Evolutionary conservation across 2,329 filamentous ascomycete genomes (phyloP).

Genomic region (Zasmidium citrigriseum): DNA sequence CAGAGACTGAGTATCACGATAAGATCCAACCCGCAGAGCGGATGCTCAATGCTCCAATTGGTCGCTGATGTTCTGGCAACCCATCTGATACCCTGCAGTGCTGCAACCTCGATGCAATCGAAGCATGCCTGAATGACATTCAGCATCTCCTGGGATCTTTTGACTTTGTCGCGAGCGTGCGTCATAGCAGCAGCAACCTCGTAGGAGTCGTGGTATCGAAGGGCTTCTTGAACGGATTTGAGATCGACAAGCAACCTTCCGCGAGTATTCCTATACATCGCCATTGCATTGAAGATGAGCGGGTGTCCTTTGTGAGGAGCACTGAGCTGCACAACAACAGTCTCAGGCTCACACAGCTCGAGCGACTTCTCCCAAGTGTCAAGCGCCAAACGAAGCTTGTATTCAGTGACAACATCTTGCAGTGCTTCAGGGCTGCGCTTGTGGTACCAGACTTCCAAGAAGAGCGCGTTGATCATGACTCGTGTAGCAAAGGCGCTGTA

Average conservation of each 20-base stretch:
- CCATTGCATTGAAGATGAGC: conserved; percentile 96
- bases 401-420: conserved; percentile 96
- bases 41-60: conserved; percentile 98
- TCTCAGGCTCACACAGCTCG: conserved; percentile 88
- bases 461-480: conserved; percentile 98
- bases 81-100: conserved; percentile 93
- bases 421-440: conserved; percentile 97
- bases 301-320: conserved; percentile 95
- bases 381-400: conserved; percentile 90
- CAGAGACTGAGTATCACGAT: conserved; percentile 98
- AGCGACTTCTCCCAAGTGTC: conserved; percentile 99
- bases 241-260: conserved; percentile 91
- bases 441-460: conserved; percentile 98
- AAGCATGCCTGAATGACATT: conserved; percentile 98
- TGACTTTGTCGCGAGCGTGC: conserved; percentile 87
- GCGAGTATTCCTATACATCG: conserved; percentile 91
- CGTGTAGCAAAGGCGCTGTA: conserved; percentile 97
- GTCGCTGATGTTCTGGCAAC: conserved; percentile 96
- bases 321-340: conserved; percentile 82
- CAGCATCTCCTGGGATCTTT: conserved; percentile 95
- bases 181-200: conserved; percentile 98
- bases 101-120: conserved; percentile 95
- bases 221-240: conserved; percentile 91
- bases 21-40: conserved; percentile 91
- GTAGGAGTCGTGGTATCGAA: conserved; percentile 95